Base-by-base conservation (phyloP, 768 basidiomycete genomes). In the Xanthoconium purpureum region DNA sequence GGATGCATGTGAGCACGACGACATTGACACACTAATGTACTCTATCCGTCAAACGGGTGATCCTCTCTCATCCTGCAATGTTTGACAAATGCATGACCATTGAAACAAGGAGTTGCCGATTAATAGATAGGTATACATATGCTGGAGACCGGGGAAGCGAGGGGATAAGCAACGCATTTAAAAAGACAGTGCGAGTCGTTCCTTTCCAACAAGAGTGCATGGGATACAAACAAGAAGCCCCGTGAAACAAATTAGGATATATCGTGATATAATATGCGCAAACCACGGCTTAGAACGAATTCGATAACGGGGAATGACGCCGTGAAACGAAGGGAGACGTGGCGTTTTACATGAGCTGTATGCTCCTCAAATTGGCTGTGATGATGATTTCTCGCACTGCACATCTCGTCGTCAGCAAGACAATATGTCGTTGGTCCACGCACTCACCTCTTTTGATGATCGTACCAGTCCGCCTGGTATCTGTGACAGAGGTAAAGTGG, bases 401-500 rank as follows among this genome's bases (percentile, higher is more conserved):
- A 45, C 24, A 24, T 14, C 45, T 50, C 13, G 38, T 42, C 28
- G 57, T 56, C 47, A 59, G 53, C 29, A 43, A 40, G 11, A 50
- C 20, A 42, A 30, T 29, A 40, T n/a, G 8, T 15, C 18, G 24
- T 2, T 49, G 48, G 50, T 44, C 30, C 5, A n/a, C 11, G 29
- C 28, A 72, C 83, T 55, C 63, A 90, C 89, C 89, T 57, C 80
- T 81, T 35, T 83, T 74, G 62, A 92, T 91, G 64, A 92, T 91
- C 15, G 80, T 85, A 38, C 80, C 77, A 37, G 90, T 92, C 61
- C 79, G 77, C 67, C 80, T 79, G 56, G 87, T 90, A 73, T 92
- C 89, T n/a, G 85, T 90, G 47, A 92, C 90, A 50, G 88, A 81
- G 11, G 90, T 92, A 54, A 85, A 77, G 70, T 92, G 89, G 52